Evolutionary conservation across 2,329 filamentous ascomycete species (phyloP).

Genomic region (Chalaropsis ovoidea): DNA sequence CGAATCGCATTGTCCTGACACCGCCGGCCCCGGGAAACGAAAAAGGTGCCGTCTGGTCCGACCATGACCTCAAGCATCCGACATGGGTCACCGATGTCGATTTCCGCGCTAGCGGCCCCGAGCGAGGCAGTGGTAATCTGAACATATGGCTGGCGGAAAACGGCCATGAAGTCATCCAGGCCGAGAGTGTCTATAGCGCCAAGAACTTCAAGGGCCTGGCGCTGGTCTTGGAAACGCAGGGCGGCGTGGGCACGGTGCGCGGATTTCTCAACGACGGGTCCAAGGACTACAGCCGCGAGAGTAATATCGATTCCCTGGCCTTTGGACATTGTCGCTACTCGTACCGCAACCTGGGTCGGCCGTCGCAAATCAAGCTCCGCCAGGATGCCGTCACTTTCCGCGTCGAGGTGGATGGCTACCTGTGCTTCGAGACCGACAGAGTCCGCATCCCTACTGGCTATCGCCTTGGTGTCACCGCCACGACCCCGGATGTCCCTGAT

Average conservation of each 20-base stretch:
- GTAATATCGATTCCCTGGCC: conserved; percentile 70
- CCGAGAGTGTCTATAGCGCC: conserved; percentile 73
- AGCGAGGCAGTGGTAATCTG: conserved; percentile 76
- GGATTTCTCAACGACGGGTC: conserved; percentile 90
- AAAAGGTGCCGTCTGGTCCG: conserved; percentile 72
- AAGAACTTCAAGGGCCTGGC: conserved; percentile 82
- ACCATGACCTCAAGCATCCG: conserved; percentile 49
- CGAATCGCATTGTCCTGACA: conserved; percentile 85
- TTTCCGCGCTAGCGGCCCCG: conserved; percentile 77
- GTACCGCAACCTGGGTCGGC: conserved; percentile 83
- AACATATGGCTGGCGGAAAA: conserved; percentile 84
- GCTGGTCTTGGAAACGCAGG: conserved; percentile 74
- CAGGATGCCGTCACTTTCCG: conserved; percentile 57
- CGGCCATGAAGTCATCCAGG: conserved; percentile 53
- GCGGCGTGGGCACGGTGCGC: conserved; percentile 66
- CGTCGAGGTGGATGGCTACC: conserved; percentile 67
- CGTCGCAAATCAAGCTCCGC: conserved; percentile 65
- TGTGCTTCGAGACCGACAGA: conserved; percentile 77
- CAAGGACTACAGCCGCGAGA: conserved; percentile 65
- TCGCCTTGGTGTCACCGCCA: conserved; percentile 75
- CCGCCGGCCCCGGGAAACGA: conserved; percentile 78
- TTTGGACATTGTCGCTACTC: conserved; percentile 87
- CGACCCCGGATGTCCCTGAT: conserved; percentile 82
- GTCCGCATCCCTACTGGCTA: conserved; percentile 71
- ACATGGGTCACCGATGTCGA: conserved; percentile 77